Evolutionary conservation across 148 eudicot genomes (phyloP), one percentile per base, ranked within the genome.

Genomic region (Arbutus unedo): DNA sequence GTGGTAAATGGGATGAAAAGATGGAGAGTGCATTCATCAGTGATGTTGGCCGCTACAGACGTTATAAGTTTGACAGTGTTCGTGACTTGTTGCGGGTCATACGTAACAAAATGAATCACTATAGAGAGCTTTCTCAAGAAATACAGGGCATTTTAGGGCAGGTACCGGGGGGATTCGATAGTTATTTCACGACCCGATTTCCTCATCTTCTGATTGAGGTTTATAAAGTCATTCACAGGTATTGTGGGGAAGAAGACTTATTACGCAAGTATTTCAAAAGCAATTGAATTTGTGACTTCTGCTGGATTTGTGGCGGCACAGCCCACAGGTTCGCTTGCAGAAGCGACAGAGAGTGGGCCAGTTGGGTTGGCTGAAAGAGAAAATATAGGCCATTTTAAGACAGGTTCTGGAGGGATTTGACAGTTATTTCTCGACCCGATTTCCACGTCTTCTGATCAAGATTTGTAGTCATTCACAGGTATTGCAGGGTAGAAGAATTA

Each of bases 1-100:
- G n/a, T n/a, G n/a, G n/a, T n/a, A n/a, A n/a, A n/a, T n/a, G 98
- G 98, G 87, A 95, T 78, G 94, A 92, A 53, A 95, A 93, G 86
- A 86, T 95, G 94, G 93, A 95, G 43, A 84, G 41, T 48, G 87
- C 87, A 81, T 90, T 96, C 81, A 62, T 94, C 60, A 89, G 83
- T 80, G 93, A 96, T 85, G 92, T 96, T 82, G 92, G 93, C 18
- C 91, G 82, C 31, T 90, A 93, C 84, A 88, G 95, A 79, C 92
- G 93, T 57, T 95, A 95, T 79, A 93, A 86, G 84, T 93, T 87
- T 82, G 91, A 87, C 60, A 94, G 98, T 77, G 92, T 96, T 25
- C 94, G 99, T 47, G 98, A 96, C 87, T 85, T 96, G 77, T 87
- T 96, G 78, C 88, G 99, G 43, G 96, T 94, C 70, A 88, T 96